phyloP scores from a whole-genome alignment of 2,329 filamentous ascomycete species.

The Rhytidhysteron rufulum region DNA sequence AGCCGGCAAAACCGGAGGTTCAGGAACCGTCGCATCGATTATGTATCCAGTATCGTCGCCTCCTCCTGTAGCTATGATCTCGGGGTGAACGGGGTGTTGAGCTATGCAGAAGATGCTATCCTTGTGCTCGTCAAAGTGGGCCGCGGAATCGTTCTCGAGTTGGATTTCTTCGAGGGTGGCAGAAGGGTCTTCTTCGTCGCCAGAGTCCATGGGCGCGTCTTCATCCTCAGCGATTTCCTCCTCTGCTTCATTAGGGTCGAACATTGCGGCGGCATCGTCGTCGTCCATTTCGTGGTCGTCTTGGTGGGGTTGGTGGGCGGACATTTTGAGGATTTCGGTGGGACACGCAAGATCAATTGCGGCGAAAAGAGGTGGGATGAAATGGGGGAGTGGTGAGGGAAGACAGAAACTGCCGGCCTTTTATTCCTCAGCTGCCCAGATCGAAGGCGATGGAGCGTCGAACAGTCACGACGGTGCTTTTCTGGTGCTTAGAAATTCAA shows the following conservation, averaged over 20 bases:
- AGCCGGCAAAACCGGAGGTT: slow-evolving; percentile 66
- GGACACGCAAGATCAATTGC: too few relatives aligned
- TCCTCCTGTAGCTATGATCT: slow-evolving; percentile 83
- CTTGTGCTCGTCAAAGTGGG: slow-evolving; percentile 85
- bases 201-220: slow-evolving; percentile 77
- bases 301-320: slow-evolving; percentile 11
- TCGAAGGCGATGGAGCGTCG: neutral
- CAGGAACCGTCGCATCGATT: slow-evolving; percentile 66
- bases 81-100: slow-evolving; percentile 76
- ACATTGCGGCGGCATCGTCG: slow-evolving; percentile 66
- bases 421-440: neutral
- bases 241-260: slow-evolving; percentile 71
- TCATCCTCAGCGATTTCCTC: slow-evolving; percentile 68
- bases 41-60: slow-evolving; percentile 84
- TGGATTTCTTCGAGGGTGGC: slow-evolving; percentile 64
- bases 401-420: neutral
- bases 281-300: slow-evolving; percentile 45
- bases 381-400: neutral
- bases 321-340: slow-evolving; percentile 7
- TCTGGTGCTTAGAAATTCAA: slow-evolving; percentile 1
- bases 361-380: too few relatives aligned
- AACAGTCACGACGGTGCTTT: neutral
- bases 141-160: slow-evolving; percentile 86
- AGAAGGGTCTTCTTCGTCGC: slow-evolving; percentile 57
- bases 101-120: slow-evolving; percentile 95